Evolutionary conservation across 2,329 filamentous ascomycete genomes (phyloP), one percentile per base, ranked within the genome.

Genomic region (Claviceps lovelessii): DNA sequence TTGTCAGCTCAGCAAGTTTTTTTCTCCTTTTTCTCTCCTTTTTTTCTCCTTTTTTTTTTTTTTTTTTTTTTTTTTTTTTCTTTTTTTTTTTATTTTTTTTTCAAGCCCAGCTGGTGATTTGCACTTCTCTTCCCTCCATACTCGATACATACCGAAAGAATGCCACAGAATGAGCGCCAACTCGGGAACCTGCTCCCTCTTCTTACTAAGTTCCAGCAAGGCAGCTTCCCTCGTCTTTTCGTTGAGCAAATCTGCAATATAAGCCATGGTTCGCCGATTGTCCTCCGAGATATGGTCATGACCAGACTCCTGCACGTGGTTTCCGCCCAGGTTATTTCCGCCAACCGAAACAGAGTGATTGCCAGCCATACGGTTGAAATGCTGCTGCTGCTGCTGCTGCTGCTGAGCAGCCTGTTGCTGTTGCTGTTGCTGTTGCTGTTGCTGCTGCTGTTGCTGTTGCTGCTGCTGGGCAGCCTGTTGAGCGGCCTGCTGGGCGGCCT

Each of bases 151-250:
- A 95, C 91, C 93, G 66, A 96, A 97, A 4, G 91, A 97, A 71
- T 98, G 93, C 93, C 93, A 98, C 58, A 98, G 76, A 58, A 98
- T 95, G 63, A 98, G 76, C 49, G 93, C 93, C 57, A 98, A 76
- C 73, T 98, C 93, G 0, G 93, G 91, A 17, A 98, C 93, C 71
- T 97, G 93, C 72, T 98, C 93, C 55, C 93, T 79, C 79, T 98
- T 98, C 77, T 98, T 98, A 74, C 91, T 97, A 52, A 98, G 78
- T 71, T 98, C 93, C 65, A 98, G 78, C 54, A 98, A 77, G 51
- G 93, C 93, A 5, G 88, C 85, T 74, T 97, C 93, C 59, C 93
- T 81, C 33, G 90, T 90, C 63, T 79, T 83, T 60, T 90, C 87
- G 68, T 90, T 91, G 66, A 97, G 79, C 56, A 96, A 78, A 68